Conservation (phyloP, 352 stramenopile species). For the Phytophthora citrophthora region DNA sequence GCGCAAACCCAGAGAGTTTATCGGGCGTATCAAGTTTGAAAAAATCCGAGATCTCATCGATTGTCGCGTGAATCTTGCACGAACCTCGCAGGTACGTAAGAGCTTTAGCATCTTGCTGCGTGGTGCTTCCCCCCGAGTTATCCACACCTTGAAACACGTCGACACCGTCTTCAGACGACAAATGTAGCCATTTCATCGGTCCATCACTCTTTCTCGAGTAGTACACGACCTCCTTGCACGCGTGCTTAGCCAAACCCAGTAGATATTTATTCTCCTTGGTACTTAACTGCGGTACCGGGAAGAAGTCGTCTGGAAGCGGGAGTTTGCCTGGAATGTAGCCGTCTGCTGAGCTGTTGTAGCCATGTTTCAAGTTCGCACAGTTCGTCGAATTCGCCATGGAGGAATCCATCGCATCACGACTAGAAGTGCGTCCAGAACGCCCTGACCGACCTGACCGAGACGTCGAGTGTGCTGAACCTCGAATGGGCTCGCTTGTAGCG, state of each 20-base stretch:
- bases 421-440: constrained; percentile 13
- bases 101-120: constrained; percentile 31
- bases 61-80: constrained; percentile 75
- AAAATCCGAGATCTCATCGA: constrained; percentile 85
- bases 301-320: constrained; percentile 75
- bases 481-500: not conserved
- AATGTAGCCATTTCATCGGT: constrained; percentile 81
- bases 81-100: constrained; percentile 76
- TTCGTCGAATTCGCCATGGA: constrained; percentile 29
- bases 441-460: constrained; percentile 15
- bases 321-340: constrained; percentile 38
- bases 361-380: constrained; percentile 35
- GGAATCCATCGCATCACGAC: constrained; percentile 11
- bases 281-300: constrained; percentile 64
- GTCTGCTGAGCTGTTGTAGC: constrained; percentile 18
- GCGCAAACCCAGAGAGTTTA: constrained; percentile 72
- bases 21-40: constrained; percentile 76
- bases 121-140: constrained; percentile 24
- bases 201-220: constrained; percentile 73
- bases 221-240: constrained; percentile 88
- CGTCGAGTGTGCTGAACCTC: constrained; percentile 19
- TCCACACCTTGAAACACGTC: constrained; percentile 82
- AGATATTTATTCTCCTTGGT: constrained; percentile 73
- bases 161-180: constrained; percentile 72
- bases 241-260: constrained; percentile 70